Evolutionary conservation across 2,329 filamentous ascomycete genomes (phyloP).

Genomic region (Stenocarpella maydis): DNA sequence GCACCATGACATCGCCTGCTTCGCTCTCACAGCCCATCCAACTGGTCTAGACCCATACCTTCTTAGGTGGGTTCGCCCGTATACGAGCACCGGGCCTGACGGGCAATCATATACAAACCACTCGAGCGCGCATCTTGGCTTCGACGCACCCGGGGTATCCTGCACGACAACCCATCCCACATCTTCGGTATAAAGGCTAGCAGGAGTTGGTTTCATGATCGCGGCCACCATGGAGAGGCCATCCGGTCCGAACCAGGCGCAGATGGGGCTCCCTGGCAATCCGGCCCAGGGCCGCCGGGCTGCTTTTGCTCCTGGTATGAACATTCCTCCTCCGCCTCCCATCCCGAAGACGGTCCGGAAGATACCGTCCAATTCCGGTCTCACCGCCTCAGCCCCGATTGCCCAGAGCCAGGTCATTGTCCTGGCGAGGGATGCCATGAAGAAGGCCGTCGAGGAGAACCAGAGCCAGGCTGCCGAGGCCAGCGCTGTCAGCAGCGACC

Average conservation of each 20-base stretch:
- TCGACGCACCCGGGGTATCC: slow-evolving; percentile 14
- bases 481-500: slow-evolving; percentile 64
- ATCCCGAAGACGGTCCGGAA: slow-evolving; percentile 56
- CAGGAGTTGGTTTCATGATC: slow-evolving; percentile 30
- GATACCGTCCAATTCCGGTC: slow-evolving; percentile 54
- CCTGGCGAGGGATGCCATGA: slow-evolving; percentile 73
- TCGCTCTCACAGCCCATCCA: slow-evolving; percentile 21
- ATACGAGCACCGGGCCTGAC: background rate
- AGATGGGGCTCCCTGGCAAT: slow-evolving; percentile 47
- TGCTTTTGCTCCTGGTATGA: slow-evolving; percentile 44
- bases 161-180: background rate
- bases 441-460: slow-evolving; percentile 71
- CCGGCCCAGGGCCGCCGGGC: slow-evolving; percentile 47
- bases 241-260: slow-evolving; percentile 35
- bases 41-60: slow-evolving; percentile 31
- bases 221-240: slow-evolving; percentile 39
- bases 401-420: slow-evolving; percentile 70
- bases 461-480: slow-evolving; percentile 68
- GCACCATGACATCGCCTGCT: slow-evolving; percentile 33
- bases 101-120: background rate
- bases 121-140: slow-evolving; percentile 16
- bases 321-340: slow-evolving; percentile 53
- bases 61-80: slow-evolving; percentile 10
- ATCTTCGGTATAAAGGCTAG: slow-evolving; percentile 4
- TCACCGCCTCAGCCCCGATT: slow-evolving; percentile 61